These are phyloP conservation scores for Colletotrichum sansevieriae DNA, from an alignment of 2,329 filamentous ascomycete species.

Conservation along the genomic window DNA sequence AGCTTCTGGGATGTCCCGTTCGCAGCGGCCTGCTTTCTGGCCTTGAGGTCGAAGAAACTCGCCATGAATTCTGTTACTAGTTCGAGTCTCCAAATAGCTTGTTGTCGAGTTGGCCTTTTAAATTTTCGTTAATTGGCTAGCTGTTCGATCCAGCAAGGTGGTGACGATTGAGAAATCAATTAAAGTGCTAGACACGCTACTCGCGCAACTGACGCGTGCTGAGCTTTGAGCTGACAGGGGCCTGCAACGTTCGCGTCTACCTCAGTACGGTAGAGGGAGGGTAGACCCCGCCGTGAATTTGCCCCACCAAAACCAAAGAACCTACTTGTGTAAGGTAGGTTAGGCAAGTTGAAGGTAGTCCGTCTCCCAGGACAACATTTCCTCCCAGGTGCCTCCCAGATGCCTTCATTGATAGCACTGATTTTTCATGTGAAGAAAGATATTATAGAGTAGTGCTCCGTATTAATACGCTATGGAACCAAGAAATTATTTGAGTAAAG, in stretches of 20 bases:
- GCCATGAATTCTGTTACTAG: constrained; percentile 68
- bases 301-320: constrained; percentile 9
- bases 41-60: constrained; percentile 96
- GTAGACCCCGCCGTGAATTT: constrained; percentile 20
- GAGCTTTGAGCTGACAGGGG: constrained; percentile 29
- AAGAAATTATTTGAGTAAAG: no score
- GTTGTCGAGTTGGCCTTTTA: background rate
- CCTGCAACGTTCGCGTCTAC: constrained; percentile 9
- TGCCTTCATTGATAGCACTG: no score
- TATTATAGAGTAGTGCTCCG: no score
- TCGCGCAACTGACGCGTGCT: constrained; percentile 33
- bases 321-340: no score
- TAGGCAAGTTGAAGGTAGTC: background rate
- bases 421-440: no score
- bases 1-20: constrained; percentile 75
- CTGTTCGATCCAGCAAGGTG: background rate
- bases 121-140: constrained; percentile 1
- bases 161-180: constrained; percentile 35
- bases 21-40: constrained; percentile 81
- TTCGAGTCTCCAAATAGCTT: background rate
- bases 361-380: background rate
- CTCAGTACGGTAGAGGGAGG: background rate
- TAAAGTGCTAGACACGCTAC: constrained; percentile 35
- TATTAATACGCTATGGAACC: no score
- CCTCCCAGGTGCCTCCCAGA: background rate